Evolutionary conservation across 805 yeast species (phyloP).

Genomic region (Tetrapisispora fleetii): DNA sequence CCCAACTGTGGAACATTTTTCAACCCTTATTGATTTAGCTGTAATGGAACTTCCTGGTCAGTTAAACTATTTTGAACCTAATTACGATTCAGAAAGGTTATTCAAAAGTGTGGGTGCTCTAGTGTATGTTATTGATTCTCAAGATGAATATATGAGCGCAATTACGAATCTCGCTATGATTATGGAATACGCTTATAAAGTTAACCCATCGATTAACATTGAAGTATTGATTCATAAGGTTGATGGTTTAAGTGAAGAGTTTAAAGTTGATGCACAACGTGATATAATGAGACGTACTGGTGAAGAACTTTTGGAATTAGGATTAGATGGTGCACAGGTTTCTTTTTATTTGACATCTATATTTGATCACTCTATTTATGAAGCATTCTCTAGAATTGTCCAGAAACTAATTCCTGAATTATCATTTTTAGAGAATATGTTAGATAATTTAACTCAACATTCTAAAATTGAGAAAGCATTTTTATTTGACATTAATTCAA

Average conservation of each 20-base stretch:
- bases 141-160: conserved; percentile 90
- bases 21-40: conserved; percentile 73
- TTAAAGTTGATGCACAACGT: conserved; percentile 85
- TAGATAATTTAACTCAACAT: conserved; percentile 81
- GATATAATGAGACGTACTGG: conserved; percentile 95
- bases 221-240: conserved; percentile 94
- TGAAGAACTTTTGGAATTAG: conserved; percentile 82
- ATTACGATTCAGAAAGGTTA: conserved; percentile 65
- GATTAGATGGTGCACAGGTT: conserved; percentile 83
- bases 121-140: conserved; percentile 90
- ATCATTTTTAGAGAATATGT: conserved; percentile 77
- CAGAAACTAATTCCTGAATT: conserved; percentile 85
- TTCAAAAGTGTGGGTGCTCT: conserved; percentile 81
- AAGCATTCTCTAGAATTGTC: conserved; percentile 86
- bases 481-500: conserved; percentile 82
- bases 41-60: conserved; percentile 96
- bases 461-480: conserved; percentile 89
- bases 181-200: conserved; percentile 75
- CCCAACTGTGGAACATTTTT: conserved; percentile 77
- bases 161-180: conserved; percentile 81
- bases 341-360: conserved; percentile 88
- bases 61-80: conserved; percentile 76
- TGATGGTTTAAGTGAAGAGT: conserved; percentile 91
- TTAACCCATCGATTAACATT: conserved; percentile 75
- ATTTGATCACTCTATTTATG: conserved; percentile 91